Conservation (phyloP, 1,139 yeast genomes). For the Sugiyamaella neomexicana region DNA sequence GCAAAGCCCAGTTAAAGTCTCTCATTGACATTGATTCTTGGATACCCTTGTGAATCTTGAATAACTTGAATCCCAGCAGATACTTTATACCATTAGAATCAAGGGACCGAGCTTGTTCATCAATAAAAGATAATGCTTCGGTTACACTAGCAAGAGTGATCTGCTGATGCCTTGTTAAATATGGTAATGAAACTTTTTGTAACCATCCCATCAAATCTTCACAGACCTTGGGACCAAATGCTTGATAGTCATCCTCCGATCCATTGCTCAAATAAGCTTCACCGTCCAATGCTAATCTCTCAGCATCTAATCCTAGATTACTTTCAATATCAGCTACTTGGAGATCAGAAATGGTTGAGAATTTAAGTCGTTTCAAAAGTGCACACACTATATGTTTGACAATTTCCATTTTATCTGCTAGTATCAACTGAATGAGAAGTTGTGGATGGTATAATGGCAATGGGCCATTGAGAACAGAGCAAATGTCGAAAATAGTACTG, state of each 20-base stretch:
- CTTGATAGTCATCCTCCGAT: conserved; percentile 29
- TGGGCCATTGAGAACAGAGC: conserved; percentile 81
- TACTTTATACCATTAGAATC: conserved; percentile 76
- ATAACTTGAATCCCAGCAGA: conserved; percentile 69
- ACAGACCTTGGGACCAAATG: conserved; percentile 50
- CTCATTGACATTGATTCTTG: conserved; percentile 64
- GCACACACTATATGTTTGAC: conserved; percentile 60
- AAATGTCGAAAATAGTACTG: conserved; percentile 61
- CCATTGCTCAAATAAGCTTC: not conserved
- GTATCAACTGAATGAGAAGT: conserved; percentile 72
- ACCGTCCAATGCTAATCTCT: conserved; percentile 1
- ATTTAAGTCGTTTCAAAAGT: conserved; percentile 53
- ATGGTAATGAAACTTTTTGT: conserved; percentile 68
- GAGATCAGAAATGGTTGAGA: conserved; percentile 44
- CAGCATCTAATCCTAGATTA: conserved; percentile 26
- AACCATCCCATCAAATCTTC: conserved; percentile 58
- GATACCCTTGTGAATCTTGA: conserved; percentile 52
- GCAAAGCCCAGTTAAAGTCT: conserved; percentile 86
- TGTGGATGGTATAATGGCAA: conserved; percentile 92
- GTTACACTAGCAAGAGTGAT: conserved; percentile 72
- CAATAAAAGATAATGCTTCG: conserved; percentile 59
- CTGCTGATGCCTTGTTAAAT: conserved; percentile 88
- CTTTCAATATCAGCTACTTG: conserved; percentile 33
- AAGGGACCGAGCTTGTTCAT: conserved; percentile 50
- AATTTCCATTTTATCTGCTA: conserved; percentile 57